phyloP scores from a whole-genome alignment of 805 yeast genomes.

The Suhomyces vadensis region DNA sequence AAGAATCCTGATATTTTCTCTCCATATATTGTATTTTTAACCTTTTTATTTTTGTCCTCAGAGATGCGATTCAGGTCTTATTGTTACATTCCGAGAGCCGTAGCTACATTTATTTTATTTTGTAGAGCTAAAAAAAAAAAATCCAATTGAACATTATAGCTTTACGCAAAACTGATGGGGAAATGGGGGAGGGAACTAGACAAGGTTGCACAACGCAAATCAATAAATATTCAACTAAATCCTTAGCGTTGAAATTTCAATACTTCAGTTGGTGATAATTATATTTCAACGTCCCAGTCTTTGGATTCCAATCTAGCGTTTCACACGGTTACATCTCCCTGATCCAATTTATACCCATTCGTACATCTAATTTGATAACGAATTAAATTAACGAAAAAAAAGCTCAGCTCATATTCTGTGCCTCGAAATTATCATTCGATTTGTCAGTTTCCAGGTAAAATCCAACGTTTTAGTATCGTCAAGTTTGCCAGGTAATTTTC shows the following conservation, averaged over 20 bases:
- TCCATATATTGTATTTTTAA: neutral
- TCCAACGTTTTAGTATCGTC: no score
- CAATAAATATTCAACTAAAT: neutral
- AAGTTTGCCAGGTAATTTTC: no score
- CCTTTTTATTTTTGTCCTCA: neutral
- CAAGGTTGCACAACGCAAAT: neutral
- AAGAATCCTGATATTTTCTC: neutral
- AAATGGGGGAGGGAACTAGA: neutral
- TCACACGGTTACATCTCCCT: no score
- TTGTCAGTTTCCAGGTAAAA: no score
- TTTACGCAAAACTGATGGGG: neutral
- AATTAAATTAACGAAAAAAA: no score
- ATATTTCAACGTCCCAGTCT: no score
- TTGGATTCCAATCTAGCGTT: no score
- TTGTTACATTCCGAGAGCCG: constrained; percentile 5
- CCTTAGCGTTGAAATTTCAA: no score
- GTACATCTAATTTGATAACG: no score
- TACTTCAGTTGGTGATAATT: no score
- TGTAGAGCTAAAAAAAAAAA: neutral
- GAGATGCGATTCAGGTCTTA: neutral
- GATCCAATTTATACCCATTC: no score
- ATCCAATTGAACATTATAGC: neutral
- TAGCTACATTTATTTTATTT: neutral
- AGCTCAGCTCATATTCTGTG: constrained; percentile 1
- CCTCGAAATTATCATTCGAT: neutral